Evolutionary conservation across 192 early-diverging fungal genomes (phyloP), one percentile per base, ranked within the genome.

Genomic region (Coemansia sp.): DNA sequence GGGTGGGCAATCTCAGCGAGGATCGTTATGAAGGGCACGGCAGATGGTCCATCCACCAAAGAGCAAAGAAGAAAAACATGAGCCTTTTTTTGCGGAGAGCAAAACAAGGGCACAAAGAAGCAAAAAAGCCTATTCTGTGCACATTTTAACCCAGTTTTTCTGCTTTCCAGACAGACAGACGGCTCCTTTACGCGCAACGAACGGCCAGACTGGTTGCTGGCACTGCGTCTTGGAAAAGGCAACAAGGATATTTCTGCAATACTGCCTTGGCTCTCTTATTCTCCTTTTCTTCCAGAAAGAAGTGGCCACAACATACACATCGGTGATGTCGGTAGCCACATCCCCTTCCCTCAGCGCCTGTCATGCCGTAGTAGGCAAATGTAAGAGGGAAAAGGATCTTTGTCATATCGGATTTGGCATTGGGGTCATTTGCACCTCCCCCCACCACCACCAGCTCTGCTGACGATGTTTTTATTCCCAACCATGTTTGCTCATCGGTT

Each of bases 81-180:
- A 10, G 9, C 9, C 26, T 19, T 53, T 19, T 59, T 59, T 59
- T 59, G 32, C 57, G 57, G 57, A 59, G 57, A 18, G 57, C n/a
- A 38, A 59, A 59, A 41, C 38, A 23, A 45, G 13, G 23, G 9
- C 23, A 54, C 52, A 54, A 54, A 54, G 52, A 9, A 19, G 7
- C n/a, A 18, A 18, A 12, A 50, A 50, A 18, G 48, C n/a, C 50
- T 45, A 53, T 53, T 53, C 21, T 26, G 32, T 32, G 13, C 19
- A 9, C 13, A 12, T 23, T 54, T 54, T 54, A 12, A 15, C 52
- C 52, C 13, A 23, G 6, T 23, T 54, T 54, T 54, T 26, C 52
- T 54, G 26, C 52, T 26, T 54, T 54, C 23, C 15, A 10, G 3
- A 32, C 32, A 32, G 32, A 32, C 32, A 32, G 32, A 32, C 32